Evolutionary conservation across 805 yeast genomes (phyloP).

Genomic region (Candida glaebosa): DNA sequence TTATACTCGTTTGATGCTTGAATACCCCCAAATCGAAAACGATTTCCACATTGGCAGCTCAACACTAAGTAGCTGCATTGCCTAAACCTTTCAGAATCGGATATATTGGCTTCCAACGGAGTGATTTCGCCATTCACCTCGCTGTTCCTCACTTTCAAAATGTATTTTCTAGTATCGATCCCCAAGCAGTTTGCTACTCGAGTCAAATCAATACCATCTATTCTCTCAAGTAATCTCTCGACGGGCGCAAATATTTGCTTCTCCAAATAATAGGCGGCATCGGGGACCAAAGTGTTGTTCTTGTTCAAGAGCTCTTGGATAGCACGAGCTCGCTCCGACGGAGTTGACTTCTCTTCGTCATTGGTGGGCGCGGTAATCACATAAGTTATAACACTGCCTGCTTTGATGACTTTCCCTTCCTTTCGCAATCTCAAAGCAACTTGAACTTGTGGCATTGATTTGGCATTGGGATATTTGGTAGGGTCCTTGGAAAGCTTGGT

Average conservation of each 20-base stretch:
- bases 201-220: slow-evolving; percentile 82
- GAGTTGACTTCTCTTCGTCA: slow-evolving; percentile 28
- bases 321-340: slow-evolving; percentile 83
- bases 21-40: slow-evolving; percentile 74
- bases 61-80: slow-evolving; percentile 54
- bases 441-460: slow-evolving; percentile 83
- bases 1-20: slow-evolving; percentile 57
- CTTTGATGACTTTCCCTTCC: slow-evolving; percentile 83
- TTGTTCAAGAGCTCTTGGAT: slow-evolving; percentile 65
- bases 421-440: slow-evolving; percentile 79
- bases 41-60: slow-evolving; percentile 58
- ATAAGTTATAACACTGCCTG: slow-evolving; percentile 87
- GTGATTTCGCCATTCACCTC: slow-evolving; percentile 44
- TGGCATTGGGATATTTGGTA: slow-evolving; percentile 72
- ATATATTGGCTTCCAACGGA: slow-evolving; percentile 77
- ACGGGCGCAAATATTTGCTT: slow-evolving; percentile 90
- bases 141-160: slow-evolving; percentile 39
- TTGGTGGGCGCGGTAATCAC: slow-evolving; percentile 54
- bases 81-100: slow-evolving; percentile 80
- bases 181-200: slow-evolving; percentile 77
- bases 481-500: slow-evolving; percentile 92
- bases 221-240: slow-evolving; percentile 77
- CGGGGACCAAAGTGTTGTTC: slow-evolving; percentile 56
- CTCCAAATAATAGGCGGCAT: slow-evolving; percentile 74
- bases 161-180: slow-evolving; percentile 64